Percentiles rank a stretch among this genome's conserved stretches.
Evolutionary conservation across 768 basidiomycete genomes (phyloP).

Genomic region (Amyloporia xantha): DNA sequence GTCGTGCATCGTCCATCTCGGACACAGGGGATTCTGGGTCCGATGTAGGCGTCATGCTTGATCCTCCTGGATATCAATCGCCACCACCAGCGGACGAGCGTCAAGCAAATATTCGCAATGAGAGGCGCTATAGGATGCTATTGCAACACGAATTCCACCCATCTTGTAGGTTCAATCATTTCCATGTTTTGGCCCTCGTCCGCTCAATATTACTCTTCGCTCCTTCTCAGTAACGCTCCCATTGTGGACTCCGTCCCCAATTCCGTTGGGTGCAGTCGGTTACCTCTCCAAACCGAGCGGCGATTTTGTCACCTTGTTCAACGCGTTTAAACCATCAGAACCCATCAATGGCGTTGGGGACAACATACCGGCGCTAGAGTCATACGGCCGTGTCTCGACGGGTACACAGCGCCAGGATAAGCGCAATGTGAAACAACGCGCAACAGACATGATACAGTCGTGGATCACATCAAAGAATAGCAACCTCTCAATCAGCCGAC

Average conservation of each 20-base stretch:
- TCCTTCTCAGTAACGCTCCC: slow-evolving; percentile 33
- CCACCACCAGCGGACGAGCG: slow-evolving; percentile 14
- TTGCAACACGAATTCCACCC: slow-evolving; percentile 64
- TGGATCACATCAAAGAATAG: slow-evolving; percentile 30
- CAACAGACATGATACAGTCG: slow-evolving; percentile 47
- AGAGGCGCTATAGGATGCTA: slow-evolving; percentile 62
- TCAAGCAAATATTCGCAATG: slow-evolving; percentile 43
- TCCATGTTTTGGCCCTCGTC: too few relatives aligned
- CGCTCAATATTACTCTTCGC: neutral
- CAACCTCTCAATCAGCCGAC: slow-evolving; percentile 41
- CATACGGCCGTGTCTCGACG: slow-evolving; percentile 51
- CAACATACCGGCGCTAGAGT: slow-evolving; percentile 51
- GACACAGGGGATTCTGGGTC: slow-evolving; percentile 7
- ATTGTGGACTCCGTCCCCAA: slow-evolving; percentile 60
- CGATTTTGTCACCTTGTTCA: slow-evolving; percentile 65
- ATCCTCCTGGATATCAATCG: slow-evolving; percentile 13
- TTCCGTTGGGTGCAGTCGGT: slow-evolving; percentile 68
- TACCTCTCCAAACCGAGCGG: slow-evolving; percentile 64
- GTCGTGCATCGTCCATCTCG: slow-evolving; percentile 3
- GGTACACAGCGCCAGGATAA: slow-evolving; percentile 49
- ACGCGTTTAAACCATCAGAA: slow-evolving; percentile 51
- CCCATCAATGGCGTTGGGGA: slow-evolving; percentile 36
- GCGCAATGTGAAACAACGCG: slow-evolving; percentile 51
- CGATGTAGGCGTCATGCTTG: slow-evolving; percentile 1
- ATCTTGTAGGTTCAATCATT: slow-evolving; percentile 38